Base-by-base conservation (phyloP, 345 rosid species). In the Hypericum perforatum region DNA sequence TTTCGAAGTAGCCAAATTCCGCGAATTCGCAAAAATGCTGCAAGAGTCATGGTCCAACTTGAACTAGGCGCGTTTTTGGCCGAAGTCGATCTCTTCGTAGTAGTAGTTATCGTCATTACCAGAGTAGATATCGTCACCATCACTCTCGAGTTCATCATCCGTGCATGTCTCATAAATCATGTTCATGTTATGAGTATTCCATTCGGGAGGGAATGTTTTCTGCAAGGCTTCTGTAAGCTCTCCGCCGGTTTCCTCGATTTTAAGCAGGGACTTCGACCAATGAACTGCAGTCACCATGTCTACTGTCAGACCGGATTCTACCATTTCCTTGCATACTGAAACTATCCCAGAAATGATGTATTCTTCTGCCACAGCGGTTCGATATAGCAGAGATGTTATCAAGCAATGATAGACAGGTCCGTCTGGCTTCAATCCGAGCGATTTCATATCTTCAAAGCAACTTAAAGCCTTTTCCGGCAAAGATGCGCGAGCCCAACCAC, bases 281-380 rank as follows among this genome's bases (percentile, higher is more conserved):
- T 85, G 82, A 54, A 87, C 94, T 3, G 96, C 96, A 5, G 96
- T 91, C 56, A 86, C 90, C 98, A 91, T 87, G 61, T 91, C 98
- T 9, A 91, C 87, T 0, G 76, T 74, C 66, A 91, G 65, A 13
- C 66, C 88, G 42, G 82, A 76, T 51, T 68, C 94, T 44, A 80
- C 72, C 94, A 91, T 91, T 72, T 87, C 96, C 53, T 59, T 73
- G 60, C 90, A 79, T 29, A 85, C 59, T 8, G 82, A 74, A 61
- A 82, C 54, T 12, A 80, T 71, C 44, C 85, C 81, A 0, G 84
- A 61, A 75, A 75, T 82, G 6, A 84, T 65, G 53, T 76, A 85
- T 40, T 77, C 84, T 74, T 85, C 98, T 0, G 96, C 78, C 52
- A 87, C 78, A 9, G 85, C 64, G 44, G 98, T 94, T 72, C 98